Base-by-base conservation (phyloP, 805 yeast genomes). In the Deakozyma indianensis region DNA sequence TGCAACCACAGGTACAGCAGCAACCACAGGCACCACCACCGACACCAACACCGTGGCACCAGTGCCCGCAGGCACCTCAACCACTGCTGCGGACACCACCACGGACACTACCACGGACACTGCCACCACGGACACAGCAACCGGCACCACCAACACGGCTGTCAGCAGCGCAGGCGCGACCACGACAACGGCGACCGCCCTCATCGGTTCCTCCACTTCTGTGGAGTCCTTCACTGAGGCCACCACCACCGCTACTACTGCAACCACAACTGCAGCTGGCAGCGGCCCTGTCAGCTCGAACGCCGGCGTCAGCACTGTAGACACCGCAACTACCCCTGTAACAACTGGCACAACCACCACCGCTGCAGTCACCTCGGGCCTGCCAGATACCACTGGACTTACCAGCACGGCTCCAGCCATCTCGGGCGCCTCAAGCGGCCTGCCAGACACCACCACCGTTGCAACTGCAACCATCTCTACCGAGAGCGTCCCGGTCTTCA, bases 401-500 rank as follows among this genome's bases (percentile, higher is more conserved):
- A 35, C 22, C 21, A 23, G 4, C n/a, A n/a, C n/a, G n/a, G n/a
- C n/a, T n/a, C n/a, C n/a, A n/a, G 38, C n/a, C 5, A 21, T 5
- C n/a, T 7, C n/a, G 21, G 18, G 7, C 38, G 38, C 38, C 42
- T 22, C 29, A 27, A 15, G 42, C 27, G 14, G 42, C 42, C 18
- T 11, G n/a, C 41, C 22, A 11, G 20, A 38, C 16, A 44, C 23
- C 29, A 35, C 42, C 23, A 41, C 44, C 42, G 41, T 42, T 40
- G 44, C 49, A 43, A n/a, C n/a, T n/a, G n/a, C n/a, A n/a, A n/a
- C n/a, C n/a, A 53, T 69, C 59, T 73, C 68, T 73, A 77, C 83
- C 65, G 81, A 90, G 53, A 80, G 77, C 79, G 82, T 90, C 66
- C 87, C 90, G 61, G 68, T 59, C 51, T 66, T 90, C 45, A 83